Evolutionary conservation across 1,284 basidiomycete genomes (phyloP).

Genomic region (Lignosus rhinocerotis): DNA sequence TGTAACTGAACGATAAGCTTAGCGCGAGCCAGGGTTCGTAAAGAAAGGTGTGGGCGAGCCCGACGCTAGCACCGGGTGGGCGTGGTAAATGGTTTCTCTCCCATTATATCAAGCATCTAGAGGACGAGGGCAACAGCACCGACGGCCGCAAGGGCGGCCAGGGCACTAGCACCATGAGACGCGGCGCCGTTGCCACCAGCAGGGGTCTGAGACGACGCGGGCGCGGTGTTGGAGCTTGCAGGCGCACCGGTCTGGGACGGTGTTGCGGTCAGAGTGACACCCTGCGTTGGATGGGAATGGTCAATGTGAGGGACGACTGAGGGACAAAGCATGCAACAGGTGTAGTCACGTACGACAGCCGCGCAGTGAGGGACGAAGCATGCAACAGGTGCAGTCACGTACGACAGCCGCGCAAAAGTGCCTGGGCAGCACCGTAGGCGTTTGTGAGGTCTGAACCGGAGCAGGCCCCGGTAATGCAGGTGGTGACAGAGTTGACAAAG

Average conservation of each 20-base stretch:
- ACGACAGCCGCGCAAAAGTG: conserved; percentile 53
- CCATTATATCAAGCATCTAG: conserved; percentile 24
- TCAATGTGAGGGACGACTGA: not conserved
- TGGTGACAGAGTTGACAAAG: conserved; percentile 48
- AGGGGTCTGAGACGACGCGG: conserved; percentile 7
- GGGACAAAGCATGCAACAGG: not conserved
- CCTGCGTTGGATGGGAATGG: conserved; percentile 34
- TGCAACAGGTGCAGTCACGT: conserved; percentile 29
- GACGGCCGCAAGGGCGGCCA: conserved; percentile 42
- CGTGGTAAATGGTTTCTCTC: not conserved
- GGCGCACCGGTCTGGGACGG: not conserved
- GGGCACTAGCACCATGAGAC: conserved; percentile 35
- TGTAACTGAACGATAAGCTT: conserved; percentile 16
- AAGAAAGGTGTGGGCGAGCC: conserved; percentile 8
- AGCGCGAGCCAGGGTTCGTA: conserved; percentile 15
- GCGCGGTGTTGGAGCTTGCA: not conserved
- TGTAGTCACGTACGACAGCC: conserved; percentile 45
- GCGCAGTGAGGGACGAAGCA: conserved; percentile 35
- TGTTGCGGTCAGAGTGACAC: conserved; percentile 43
- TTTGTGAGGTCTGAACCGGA: conserved; percentile 44
- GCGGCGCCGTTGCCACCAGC: conserved; percentile 33
- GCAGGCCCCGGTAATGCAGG: conserved; percentile 50
- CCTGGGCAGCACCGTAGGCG: conserved; percentile 45
- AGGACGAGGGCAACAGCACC: conserved; percentile 43
- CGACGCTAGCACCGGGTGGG: conserved; percentile 13